Base-by-base conservation (phyloP, 768 basidiomycete genomes). In the Cystofilobasidium bisporidii region DNA sequence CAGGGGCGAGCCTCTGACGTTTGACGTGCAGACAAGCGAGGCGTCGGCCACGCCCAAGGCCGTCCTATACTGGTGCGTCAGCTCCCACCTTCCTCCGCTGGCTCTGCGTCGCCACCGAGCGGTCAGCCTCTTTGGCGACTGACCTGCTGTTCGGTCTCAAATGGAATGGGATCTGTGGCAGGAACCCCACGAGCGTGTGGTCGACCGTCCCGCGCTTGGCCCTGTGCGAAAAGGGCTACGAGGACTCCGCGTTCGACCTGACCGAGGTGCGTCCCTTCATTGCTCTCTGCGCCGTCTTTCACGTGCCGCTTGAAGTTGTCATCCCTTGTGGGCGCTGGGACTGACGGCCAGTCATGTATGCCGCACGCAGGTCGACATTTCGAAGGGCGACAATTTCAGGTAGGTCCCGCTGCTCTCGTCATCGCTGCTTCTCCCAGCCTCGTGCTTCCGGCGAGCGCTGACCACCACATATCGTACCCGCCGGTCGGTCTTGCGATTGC, bases 171-270 rank as follows among this genome's bases (percentile, higher is more conserved):
- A n/a, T n/a, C n/a, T n/a, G n/a, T 40, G 48, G 10, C 47, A 75
- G 75, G 33, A 75, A 73, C 72, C 74, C 72, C 2, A 69, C 73
- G 24, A 73, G 73, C 20, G 74, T 76, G 1, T 75, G 76, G 77
- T 74, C 76, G 5, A 76, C 76, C 1, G 77, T 78, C 3, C 76
- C 77, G 14, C 67, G 73, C 26, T 68, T 78, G 3, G 76, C 75
- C 24, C 66, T 78, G 45, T 40, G 78, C 70, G 91, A 93, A 78
- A 93, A 93, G 75, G 91, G 91, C 1, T 93, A 92, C 72, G 85
- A 84, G 4, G 73, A 80, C 33, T 87, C 90, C 74, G 91, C 92
- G 72, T 74, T 89, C 40, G 83, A 86, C 72, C 78, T 84, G 71
- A 86, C 82, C 75, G 75, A 82, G 32, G 87, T 91, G 14, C 84